Base-by-base conservation (phyloP, 129 eudicot species). In the Centella asiatica region DNA sequence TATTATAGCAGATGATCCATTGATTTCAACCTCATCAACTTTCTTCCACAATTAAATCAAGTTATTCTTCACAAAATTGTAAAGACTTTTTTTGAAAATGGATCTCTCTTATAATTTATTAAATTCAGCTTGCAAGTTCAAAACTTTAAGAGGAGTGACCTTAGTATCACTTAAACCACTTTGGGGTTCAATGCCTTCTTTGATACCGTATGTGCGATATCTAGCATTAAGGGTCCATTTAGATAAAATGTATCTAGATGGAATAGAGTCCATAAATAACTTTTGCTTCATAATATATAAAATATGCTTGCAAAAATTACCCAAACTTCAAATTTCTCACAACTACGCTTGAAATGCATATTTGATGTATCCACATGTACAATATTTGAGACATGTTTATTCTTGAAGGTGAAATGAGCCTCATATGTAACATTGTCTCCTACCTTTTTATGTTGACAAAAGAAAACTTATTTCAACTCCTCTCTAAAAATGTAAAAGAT, bases 241-340 rank as follows among this genome's bases (percentile, higher is more conserved):
- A 0, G 22, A 1, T 9, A 19, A n/a, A 4, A 46, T 46, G 2
- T 46, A 46, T n/a, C 24, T 46, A 13, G 18, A 23, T 0, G 52
- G 23, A 46, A 39, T 39, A n/a, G 52, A 46, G 18, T 46, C 9
- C 24, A 46, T 4, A 46, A 13, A n/a, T 4, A 46, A 46, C 3
- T 46, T 46, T 46, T 46, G 52, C 18, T n/a, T 46, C 52, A 46
- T 46, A n/a, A 46, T n/a, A 3, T 46, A 46, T 46, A 46, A 46
- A 19, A 46, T 46, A 46, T 46, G 52, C 8, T 19, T 46, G 23
- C 52, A 46, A 2, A 32, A 46, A n/a, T 19, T 17, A 3, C 24
- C 52, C 52, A n/a, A 17, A 4, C n/a, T 8, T 46, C 26, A 46
- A 46, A 46, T n/a, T 46, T 46, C n/a, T 8, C 52, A 46, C 52